phyloP scores from a whole-genome alignment of 2,329 filamentous ascomycete species.

The Fusarium sp. region DNA sequence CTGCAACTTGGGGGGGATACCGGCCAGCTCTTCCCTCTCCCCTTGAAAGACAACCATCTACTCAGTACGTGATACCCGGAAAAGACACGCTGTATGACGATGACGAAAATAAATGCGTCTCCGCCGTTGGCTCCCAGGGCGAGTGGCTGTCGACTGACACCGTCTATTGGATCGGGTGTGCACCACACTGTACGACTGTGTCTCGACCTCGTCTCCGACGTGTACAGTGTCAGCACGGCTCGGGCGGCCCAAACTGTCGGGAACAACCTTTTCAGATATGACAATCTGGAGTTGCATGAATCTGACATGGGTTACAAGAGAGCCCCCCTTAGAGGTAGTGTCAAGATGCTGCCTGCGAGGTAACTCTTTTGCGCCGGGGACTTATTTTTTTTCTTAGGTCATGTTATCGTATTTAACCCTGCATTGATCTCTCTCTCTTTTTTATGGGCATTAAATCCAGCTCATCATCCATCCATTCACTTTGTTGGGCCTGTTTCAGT shows the following conservation, averaged over 20 bases:
- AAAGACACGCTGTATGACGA: slow-evolving; percentile 29
- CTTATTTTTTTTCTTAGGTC: slow-evolving; percentile 3
- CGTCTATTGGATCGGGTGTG: slow-evolving; percentile 33
- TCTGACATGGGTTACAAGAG: slow-evolving; percentile 26
- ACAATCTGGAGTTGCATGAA: slow-evolving; percentile 40
- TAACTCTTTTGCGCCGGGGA: slow-evolving; percentile 12
- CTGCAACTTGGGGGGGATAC: slow-evolving; percentile 22
- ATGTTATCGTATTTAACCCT: slow-evolving; percentile 36
- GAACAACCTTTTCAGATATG: slow-evolving; percentile 37
- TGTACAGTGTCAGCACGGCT: slow-evolving; percentile 38
- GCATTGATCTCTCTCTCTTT: slow-evolving; percentile 8
- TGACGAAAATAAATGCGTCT: slow-evolving; percentile 40
- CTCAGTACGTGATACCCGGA: slow-evolving; percentile 23
- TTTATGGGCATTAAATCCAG: background rate
- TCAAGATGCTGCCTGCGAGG: slow-evolving; percentile 27
- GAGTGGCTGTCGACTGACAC: slow-evolving; percentile 36
- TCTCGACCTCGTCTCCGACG: slow-evolving; percentile 30
- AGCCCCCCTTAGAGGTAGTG: slow-evolving; percentile 12
- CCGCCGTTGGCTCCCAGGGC: slow-evolving; percentile 38
- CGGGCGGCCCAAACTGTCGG: slow-evolving; percentile 40
- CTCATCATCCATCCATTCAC: background rate
- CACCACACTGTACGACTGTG: slow-evolving; percentile 26
- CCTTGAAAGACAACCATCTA: background rate
- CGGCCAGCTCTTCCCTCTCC: background rate
- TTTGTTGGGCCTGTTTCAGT: slow-evolving; percentile 11